These are phyloP conservation scores for Austropuccinia psidii DNA, from an alignment of 1,284 basidiomycete species.

Conservation along the genomic window DNA sequence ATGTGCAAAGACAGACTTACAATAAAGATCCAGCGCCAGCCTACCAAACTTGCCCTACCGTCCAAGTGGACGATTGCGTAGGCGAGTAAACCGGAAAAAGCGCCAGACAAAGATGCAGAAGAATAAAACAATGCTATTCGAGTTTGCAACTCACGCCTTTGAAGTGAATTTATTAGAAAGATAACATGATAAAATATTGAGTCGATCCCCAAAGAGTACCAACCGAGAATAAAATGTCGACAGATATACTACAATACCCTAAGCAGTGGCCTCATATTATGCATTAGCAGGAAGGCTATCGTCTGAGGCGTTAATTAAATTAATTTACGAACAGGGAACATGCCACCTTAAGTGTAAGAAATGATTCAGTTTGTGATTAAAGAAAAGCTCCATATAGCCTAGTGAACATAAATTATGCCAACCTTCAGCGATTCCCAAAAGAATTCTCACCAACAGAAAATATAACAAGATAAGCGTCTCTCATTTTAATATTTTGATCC, in stretches of 20 bases:
- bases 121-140: constrained; percentile 16
- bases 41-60: neutral
- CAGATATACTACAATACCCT: constrained; percentile 34
- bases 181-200: neutral
- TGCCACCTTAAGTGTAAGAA: neutral
- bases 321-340: neutral
- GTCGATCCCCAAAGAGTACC: neutral
- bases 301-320: neutral
- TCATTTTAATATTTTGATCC: neutral
- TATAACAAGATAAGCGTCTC: neutral
- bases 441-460: neutral
- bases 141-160: neutral
- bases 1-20: neutral
- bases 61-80: constrained; percentile 13
- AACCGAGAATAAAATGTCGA: constrained; percentile 30
- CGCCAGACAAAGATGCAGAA: constrained; percentile 2
- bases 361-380: neutral
- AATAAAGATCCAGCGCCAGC: constrained; percentile 22
- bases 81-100: constrained; percentile 18
- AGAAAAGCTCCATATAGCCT: neutral
- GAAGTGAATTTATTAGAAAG: neutral
- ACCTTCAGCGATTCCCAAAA: constrained; percentile 27
- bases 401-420: neutral
- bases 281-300: too few relatives aligned
- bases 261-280: too few relatives aligned